These are phyloP conservation scores for Dictyostelium citrinum DNA, from an alignment of 78 protist genomes.

Conservation along the genomic window DNA sequence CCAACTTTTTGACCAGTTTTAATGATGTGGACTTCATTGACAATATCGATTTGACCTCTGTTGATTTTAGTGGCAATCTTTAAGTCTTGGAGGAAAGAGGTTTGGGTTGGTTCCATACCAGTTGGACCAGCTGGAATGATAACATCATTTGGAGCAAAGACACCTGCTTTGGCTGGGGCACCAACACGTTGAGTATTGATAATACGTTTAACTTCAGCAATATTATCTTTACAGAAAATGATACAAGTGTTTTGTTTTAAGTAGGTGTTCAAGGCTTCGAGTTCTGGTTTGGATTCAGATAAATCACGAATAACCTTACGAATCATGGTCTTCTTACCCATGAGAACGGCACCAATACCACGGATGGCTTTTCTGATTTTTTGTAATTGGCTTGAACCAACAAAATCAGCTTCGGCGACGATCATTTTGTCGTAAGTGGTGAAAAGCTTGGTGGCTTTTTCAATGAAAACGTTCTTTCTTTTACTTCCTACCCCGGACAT, in stretches of 20 bases:
- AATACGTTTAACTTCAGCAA: slow-evolving; percentile 78
- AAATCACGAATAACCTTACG: slow-evolving; percentile 87
- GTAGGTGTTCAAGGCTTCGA: slow-evolving; percentile 82
- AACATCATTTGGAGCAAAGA: slow-evolving; percentile 95
- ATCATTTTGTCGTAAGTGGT: slow-evolving; percentile 82
- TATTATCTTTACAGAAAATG: slow-evolving; percentile 95
- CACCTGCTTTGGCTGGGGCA: slow-evolving; percentile 99
- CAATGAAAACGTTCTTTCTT: slow-evolving; percentile 78
- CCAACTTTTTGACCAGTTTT: slow-evolving; percentile 95
- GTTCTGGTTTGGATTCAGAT: slow-evolving; percentile 71
- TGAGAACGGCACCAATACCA: slow-evolving; percentile 94
- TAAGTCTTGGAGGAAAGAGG: slow-evolving; percentile 98
- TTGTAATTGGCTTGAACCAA: slow-evolving; percentile 97
- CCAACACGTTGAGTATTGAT: slow-evolving; percentile 78
- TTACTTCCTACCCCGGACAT: slow-evolving; percentile 79
- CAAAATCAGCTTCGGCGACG: slow-evolving; percentile 96
- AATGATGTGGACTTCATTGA: slow-evolving; percentile 92
- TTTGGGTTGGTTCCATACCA: slow-evolving; percentile 98
- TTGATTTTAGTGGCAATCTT: slow-evolving; percentile 98
- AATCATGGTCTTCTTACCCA: slow-evolving; percentile 98
- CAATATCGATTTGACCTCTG: slow-evolving; percentile 97
- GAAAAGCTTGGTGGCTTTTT: slow-evolving; percentile 67
- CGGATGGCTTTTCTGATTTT: slow-evolving; percentile 95
- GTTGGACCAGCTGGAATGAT: slow-evolving; percentile 97
- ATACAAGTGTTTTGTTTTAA: slow-evolving; percentile 95